Percentiles rank a stretch among this genome's conserved stretches.
Conservation (phyloP, 768 basidiomycete genomes). For the Imleria badia region DNA sequence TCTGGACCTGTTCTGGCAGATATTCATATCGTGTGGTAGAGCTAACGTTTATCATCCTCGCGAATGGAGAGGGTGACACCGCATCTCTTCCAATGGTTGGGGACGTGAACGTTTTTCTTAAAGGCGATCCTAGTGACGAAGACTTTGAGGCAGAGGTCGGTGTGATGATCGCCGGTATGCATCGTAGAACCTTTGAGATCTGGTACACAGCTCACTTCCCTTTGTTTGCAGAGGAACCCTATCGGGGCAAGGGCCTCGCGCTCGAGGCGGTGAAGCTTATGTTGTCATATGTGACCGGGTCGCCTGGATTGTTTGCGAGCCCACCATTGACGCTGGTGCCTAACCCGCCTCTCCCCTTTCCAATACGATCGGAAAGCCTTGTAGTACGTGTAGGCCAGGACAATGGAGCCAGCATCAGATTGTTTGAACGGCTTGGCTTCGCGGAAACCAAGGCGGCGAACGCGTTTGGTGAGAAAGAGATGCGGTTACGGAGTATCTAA, state of each 20-base stretch:
- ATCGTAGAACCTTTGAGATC: not conserved
- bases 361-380: constrained; percentile 46
- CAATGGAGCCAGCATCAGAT: constrained; percentile 65
- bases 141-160: constrained; percentile 79
- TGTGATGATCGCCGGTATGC: constrained; percentile 86
- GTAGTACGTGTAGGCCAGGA: constrained; percentile 69
- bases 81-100: constrained; percentile 72
- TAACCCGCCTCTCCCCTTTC: constrained; percentile 39
- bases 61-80: constrained; percentile 29
- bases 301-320: constrained; percentile 23
- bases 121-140: constrained; percentile 44
- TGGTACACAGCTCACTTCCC: not conserved
- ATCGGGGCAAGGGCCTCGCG: constrained; percentile 69
- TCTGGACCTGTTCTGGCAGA: not conserved
- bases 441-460: constrained; percentile 60
- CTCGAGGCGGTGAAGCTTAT: constrained; percentile 61
- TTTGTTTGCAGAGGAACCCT: constrained; percentile 50
- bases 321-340: constrained; percentile 19
- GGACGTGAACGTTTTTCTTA: constrained; percentile 90
- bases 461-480: constrained; percentile 83
- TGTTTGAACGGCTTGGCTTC: constrained; percentile 83
- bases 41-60: constrained; percentile 87
- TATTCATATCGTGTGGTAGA: constrained; percentile 41
- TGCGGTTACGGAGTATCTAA: constrained; percentile 43
- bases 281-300: constrained; percentile 64